Conservation (phyloP, 2,329 filamentous ascomycete species). For the Samsoniella hepiali region DNA sequence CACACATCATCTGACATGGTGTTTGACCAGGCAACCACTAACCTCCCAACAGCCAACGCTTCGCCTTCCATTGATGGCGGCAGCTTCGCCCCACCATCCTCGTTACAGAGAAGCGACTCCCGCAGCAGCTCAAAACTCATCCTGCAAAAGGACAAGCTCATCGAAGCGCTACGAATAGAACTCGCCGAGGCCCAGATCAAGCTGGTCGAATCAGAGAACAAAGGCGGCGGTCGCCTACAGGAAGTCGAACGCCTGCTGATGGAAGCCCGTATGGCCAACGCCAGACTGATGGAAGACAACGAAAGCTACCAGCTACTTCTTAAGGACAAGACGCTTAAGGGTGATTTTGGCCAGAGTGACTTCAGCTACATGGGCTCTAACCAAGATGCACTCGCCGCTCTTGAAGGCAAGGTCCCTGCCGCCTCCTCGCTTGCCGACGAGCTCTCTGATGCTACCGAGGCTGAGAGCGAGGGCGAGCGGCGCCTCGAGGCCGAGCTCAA, state of each 20-base stretch:
- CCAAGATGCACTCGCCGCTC: constrained; percentile 61
- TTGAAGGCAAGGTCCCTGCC: constrained; percentile 52
- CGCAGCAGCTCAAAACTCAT: constrained; percentile 86
- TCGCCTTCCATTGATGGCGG: constrained; percentile 69
- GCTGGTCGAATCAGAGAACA: constrained; percentile 88
- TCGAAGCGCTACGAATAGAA: constrained; percentile 87
- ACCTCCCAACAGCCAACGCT: constrained; percentile 43
- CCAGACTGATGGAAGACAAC: constrained; percentile 95
- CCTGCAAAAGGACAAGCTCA: constrained; percentile 93
- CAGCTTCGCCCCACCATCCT: constrained; percentile 83
- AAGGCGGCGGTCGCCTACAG: constrained; percentile 79
- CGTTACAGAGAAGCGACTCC: constrained; percentile 82
- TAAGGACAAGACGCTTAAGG: constrained; percentile 91
- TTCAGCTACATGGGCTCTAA: constrained; percentile 69
- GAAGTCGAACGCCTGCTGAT: constrained; percentile 89
- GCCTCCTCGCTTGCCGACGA: constrained; percentile 78
- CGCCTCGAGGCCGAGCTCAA: constrained; percentile 76
- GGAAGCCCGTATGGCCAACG: constrained; percentile 93
- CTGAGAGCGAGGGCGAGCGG: constrained; percentile 59
- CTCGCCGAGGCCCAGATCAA: constrained; percentile 95
- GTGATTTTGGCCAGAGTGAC: constrained; percentile 80
- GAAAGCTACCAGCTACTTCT: constrained; percentile 96
- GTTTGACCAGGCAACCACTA: background rate
- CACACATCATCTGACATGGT: background rate
- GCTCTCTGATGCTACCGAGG: constrained; percentile 65